Percentiles rank a stretch among this genome's conserved stretches.
These are phyloP conservation scores for Picochlorum sp. DNA, from an alignment of 139 green algal genomes.

Conservation along the genomic window DNA sequence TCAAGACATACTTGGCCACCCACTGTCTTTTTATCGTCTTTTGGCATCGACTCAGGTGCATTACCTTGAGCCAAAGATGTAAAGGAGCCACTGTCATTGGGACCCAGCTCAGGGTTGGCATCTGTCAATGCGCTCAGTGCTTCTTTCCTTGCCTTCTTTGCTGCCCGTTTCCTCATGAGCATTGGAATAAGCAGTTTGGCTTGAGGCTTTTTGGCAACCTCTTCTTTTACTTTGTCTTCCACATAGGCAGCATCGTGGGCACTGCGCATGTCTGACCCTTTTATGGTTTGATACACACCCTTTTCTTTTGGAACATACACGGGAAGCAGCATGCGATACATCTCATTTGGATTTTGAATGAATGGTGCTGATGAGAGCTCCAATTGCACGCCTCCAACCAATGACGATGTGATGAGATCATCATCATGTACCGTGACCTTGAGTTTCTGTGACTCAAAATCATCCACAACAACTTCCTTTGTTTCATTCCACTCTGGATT, in stretches of 20 bases:
- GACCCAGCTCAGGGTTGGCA: background rate
- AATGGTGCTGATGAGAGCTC: slow-evolving; percentile 8
- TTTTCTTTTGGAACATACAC: slow-evolving; percentile 7
- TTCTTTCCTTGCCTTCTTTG: slow-evolving; percentile 7
- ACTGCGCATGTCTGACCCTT: background rate
- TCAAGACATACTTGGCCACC: slow-evolving; percentile 12
- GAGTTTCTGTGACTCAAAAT: slow-evolving; percentile 36
- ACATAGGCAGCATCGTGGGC: background rate
- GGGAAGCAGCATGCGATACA: background rate
- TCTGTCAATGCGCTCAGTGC: background rate
- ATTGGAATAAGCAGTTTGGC: background rate
- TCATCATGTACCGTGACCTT: slow-evolving; percentile 37
- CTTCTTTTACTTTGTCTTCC: background rate
- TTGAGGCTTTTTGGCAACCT: background rate
- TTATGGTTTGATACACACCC: background rate
- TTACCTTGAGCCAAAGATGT: no score
- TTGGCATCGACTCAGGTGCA: background rate
- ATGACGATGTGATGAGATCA: slow-evolving; percentile 16
- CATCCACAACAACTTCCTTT: slow-evolving; percentile 46
- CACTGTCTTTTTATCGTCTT: background rate
- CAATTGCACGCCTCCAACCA: slow-evolving; percentile 13
- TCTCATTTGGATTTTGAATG: slow-evolving; percentile 1
- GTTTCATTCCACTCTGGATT: slow-evolving; percentile 50
- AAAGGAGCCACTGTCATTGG: background rate
- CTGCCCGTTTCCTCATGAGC: slow-evolving; percentile 4